A percentile compares a stretch with the other conserved stretches of the same genome.
Conservation (phyloP, 306 rosid genomes). For the Cicer cuneatum region DNA sequence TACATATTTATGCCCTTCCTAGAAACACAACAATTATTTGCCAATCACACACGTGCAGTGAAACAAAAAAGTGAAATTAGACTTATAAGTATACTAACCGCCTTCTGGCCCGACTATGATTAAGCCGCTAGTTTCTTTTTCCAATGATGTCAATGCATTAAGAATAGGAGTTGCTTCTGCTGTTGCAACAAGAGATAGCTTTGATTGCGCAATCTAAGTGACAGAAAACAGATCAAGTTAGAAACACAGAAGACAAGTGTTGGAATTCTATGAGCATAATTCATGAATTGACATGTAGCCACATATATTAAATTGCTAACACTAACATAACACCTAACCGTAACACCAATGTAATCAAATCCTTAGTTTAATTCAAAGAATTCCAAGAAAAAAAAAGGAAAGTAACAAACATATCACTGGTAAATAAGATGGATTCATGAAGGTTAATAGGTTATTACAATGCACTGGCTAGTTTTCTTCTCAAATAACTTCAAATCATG, state of each 20-base stretch:
- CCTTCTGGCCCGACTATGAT: conserved; percentile 93
- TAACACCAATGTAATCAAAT: conserved; percentile 31
- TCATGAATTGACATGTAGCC: conserved; percentile 15
- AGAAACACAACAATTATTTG: conserved; percentile 30
- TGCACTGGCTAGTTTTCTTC: conserved; percentile 22
- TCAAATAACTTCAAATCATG: conserved; percentile 10
- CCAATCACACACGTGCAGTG: background rate
- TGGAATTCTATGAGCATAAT: conserved; percentile 24
- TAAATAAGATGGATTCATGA: conserved; percentile 21
- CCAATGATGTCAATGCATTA: conserved; percentile 57
- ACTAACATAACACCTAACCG: no score
- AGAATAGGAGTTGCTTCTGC: conserved; percentile 81
- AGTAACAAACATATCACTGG: conserved; percentile 31
- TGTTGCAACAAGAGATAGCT: conserved; percentile 74
- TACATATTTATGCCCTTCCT: background rate
- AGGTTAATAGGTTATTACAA: conserved; percentile 32
- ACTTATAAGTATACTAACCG: conserved; percentile 56
- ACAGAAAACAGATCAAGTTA: conserved; percentile 43
- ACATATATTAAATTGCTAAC: conserved; percentile 17
- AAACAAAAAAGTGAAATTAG: conserved; percentile 17
- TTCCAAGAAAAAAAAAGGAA: conserved; percentile 26
- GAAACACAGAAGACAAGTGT: conserved; percentile 8
- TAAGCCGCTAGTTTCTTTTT: conserved; percentile 63
- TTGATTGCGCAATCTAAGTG: conserved; percentile 66
- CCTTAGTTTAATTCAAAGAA: conserved; percentile 12